Conservation (phyloP, 2,329 filamentous ascomycete species). For the Talaromyces marneffei region DNA sequence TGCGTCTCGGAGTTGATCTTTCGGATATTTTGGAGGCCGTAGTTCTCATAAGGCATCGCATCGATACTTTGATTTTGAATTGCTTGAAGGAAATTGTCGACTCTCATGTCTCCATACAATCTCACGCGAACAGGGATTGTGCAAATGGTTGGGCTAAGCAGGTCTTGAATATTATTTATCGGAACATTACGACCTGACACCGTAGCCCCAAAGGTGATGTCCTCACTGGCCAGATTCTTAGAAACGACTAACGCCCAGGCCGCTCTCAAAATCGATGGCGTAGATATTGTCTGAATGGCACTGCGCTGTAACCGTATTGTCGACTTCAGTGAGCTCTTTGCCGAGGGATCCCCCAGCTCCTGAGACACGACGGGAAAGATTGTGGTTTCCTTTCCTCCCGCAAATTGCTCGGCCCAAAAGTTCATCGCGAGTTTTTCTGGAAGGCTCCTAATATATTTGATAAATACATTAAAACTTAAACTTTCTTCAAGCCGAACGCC, state of each 20-base stretch:
- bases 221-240: constrained; percentile 23
- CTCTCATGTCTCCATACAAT: neutral
- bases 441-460: neutral
- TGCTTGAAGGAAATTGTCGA: neutral
- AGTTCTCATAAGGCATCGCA: neutral
- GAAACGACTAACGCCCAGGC: neutral
- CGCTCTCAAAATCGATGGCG: neutral
- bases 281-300: neutral
- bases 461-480: neutral
- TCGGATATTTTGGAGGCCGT: neutral
- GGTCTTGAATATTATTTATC: constrained; percentile 32
- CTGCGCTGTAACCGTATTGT: neutral
- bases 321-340: too few species aligned
- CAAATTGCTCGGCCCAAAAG: neutral
- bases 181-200: constrained; percentile 36
- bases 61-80: neutral
- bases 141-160: constrained; percentile 27
- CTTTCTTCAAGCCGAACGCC: constrained; percentile 30
- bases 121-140: neutral
- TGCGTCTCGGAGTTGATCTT: neutral
- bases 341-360: neutral
- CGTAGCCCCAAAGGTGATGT: constrained; percentile 38
- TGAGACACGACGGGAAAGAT: neutral
- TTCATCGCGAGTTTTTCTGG: neutral
- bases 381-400: neutral